Evolutionary conservation across 306 rosid species (phyloP), one percentile per base, ranked within the genome.

Genomic region (Dalbergia cultrata): DNA sequence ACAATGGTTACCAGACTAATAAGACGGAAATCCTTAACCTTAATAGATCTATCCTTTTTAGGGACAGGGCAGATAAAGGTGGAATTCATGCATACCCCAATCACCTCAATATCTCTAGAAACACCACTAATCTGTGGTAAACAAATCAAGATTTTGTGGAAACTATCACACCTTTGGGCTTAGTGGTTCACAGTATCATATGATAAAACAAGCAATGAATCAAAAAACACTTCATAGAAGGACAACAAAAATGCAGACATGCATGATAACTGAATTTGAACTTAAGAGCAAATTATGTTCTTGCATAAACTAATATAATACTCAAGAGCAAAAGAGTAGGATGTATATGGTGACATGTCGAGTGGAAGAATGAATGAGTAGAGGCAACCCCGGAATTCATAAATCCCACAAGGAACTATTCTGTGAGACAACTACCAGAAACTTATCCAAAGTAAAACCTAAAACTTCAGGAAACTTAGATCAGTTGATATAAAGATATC

Each of bases 401-500:
- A 62, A 63, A 37, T 50, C 14, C 47, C 33, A 35, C 22, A 16
- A 10, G 35, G 59, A 11, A 34, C 9, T 18, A 52, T 50, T 41
- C 59, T 72, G 50, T 26, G 31, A 22, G 70, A 69, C 18, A 71
- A 39, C 8, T 21, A 22, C 54, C 41, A 62, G 67, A 17, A 72
- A 57, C 59, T 80, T 50, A 37, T 41, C 11, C 52, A 17, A 63
- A 39, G 53, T 41, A 63, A 31, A 71, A 47, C 58, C 78, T 63
- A 80, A 72, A 64, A 41, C 73, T 31, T 64, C 18, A 53, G 31
- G 44, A 50, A 72, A 67, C 73, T 16, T 33, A 45, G 43, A 39
- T 47, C 34, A 3, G 56, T 34, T 39, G 67, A 16, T 37, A 53
- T 72, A 72, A 53, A 72, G 66, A 60, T 52, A 47, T 77, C 58